Percentiles rank a stretch among this genome's conserved stretches.
phyloP scores from a whole-genome alignment of 2,329 filamentous ascomycete species.

The Colletotrichum trifolii region DNA sequence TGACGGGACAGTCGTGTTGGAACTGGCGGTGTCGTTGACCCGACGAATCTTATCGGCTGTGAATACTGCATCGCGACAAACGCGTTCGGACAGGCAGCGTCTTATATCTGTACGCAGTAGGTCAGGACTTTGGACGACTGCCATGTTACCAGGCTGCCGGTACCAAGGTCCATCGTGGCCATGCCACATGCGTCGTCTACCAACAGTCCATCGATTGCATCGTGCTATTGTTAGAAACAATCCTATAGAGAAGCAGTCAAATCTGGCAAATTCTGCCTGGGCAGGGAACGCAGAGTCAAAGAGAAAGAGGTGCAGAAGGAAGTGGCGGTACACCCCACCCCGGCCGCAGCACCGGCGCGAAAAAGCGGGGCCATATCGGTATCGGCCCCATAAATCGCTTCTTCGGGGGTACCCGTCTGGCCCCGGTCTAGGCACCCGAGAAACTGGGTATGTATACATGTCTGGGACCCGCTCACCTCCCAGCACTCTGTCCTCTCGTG shows the following conservation, averaged over 20 bases:
- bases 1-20: no score
- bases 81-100: no score
- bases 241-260: neutral
- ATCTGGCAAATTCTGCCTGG: neutral
- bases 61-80: no score
- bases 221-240: constrained; percentile 23
- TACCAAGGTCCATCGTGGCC: constrained; percentile 8
- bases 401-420: neutral
- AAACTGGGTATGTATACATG: neutral
- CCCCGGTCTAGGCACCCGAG: constrained; percentile 11
- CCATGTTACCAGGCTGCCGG: neutral
- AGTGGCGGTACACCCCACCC: constrained; percentile 14
- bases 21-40: no score
- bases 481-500: no score
- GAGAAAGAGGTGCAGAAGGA: constrained; percentile 6
- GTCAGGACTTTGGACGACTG: no score
- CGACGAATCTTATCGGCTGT: no score
- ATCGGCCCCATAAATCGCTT: neutral
- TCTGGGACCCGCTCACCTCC: no score
- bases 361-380: neutral
- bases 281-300: constrained; percentile 1
- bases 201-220: neutral
- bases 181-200: neutral
- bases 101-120: constrained; percentile 1
- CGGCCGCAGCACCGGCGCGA: constrained; percentile 8